Evolutionary conservation across 495 filamentous ascomycete genomes (phyloP).

Genomic region (Aspergillus panamensis): DNA sequence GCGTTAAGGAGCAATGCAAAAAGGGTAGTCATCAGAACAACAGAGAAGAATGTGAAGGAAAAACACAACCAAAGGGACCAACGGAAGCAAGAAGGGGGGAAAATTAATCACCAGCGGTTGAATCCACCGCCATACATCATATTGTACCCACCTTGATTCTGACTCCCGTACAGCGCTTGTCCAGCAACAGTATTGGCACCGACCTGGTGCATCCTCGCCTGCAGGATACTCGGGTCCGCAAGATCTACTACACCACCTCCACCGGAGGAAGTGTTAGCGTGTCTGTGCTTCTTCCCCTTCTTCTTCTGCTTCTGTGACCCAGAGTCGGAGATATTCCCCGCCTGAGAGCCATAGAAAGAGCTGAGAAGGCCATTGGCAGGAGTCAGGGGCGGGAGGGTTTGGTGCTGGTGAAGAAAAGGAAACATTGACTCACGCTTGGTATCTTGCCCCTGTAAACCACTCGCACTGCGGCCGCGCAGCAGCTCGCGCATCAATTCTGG

Average conservation of each 20-base stretch:
- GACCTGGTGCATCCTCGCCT: slow-evolving; percentile 91
- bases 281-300: slow-evolving; percentile 99
- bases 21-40: slow-evolving; percentile 23
- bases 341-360: slow-evolving; percentile 85
- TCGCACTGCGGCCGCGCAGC: slow-evolving; percentile 58
- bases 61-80: slow-evolving; percentile 20
- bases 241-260: slow-evolving; percentile 98
- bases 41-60: slow-evolving; percentile 14
- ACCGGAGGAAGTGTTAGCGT: slow-evolving; percentile 99
- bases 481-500: slow-evolving; percentile 79
- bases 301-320: slow-evolving; percentile 93
- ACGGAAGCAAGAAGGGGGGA: slow-evolving; percentile 24
- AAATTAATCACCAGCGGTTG: slow-evolving; percentile 63
- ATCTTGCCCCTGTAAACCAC: slow-evolving; percentile 66
- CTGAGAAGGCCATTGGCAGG: slow-evolving; percentile 81
- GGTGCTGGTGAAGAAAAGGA: slow-evolving; percentile 80
- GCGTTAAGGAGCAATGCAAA: slow-evolving; percentile 12
- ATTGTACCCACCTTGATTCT: slow-evolving; percentile 97
- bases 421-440: slow-evolving; percentile 94
- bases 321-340: slow-evolving; percentile 78
- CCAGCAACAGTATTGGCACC: slow-evolving; percentile 63
- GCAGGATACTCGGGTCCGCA: slow-evolving; percentile 99
- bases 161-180: slow-evolving; percentile 83
- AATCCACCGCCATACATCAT: slow-evolving; percentile 84
- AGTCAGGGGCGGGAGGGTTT: slow-evolving; percentile 82